Conservation (phyloP, 1,284 basidiomycete species). For the Naganishia liquefaciens region DNA sequence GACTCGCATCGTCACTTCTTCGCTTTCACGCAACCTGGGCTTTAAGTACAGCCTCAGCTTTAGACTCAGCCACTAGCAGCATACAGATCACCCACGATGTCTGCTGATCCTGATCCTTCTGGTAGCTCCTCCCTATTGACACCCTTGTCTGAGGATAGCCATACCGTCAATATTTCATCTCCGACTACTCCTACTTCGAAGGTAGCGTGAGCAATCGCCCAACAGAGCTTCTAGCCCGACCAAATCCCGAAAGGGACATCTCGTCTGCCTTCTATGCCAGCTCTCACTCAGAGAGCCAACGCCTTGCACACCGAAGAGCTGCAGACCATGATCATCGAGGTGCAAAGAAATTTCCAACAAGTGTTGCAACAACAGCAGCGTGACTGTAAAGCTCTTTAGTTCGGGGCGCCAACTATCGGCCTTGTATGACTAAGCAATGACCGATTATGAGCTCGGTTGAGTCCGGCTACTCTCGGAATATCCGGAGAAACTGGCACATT, state of each 20-base stretch:
- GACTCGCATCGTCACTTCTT: too few relatives aligned
- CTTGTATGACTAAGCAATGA: too few relatives aligned
- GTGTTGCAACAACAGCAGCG: background rate
- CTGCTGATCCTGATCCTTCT: background rate
- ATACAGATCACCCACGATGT: too few relatives aligned
- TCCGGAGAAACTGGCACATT: too few relatives aligned
- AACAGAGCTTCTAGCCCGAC: background rate
- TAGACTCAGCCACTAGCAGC: too few relatives aligned
- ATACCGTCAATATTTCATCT: background rate
- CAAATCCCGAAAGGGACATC: background rate
- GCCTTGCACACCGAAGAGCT: background rate
- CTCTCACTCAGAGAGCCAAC: background rate
- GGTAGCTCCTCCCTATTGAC: background rate
- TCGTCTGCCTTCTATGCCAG: background rate
- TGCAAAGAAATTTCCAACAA: background rate
- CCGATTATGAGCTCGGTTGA: too few relatives aligned
- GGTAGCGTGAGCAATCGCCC: background rate
- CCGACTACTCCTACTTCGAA: slow-evolving; percentile 2
- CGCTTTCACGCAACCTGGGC: too few relatives aligned
- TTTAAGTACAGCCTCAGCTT: too few relatives aligned
- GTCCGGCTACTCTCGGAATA: too few relatives aligned
- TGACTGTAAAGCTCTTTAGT: too few relatives aligned
- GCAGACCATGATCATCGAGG: background rate
- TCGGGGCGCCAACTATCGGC: too few relatives aligned
- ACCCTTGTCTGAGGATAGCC: background rate